Evolutionary conservation across 352 stramenopile genomes (phyloP).

Genomic region (Pythium phragmitis): DNA sequence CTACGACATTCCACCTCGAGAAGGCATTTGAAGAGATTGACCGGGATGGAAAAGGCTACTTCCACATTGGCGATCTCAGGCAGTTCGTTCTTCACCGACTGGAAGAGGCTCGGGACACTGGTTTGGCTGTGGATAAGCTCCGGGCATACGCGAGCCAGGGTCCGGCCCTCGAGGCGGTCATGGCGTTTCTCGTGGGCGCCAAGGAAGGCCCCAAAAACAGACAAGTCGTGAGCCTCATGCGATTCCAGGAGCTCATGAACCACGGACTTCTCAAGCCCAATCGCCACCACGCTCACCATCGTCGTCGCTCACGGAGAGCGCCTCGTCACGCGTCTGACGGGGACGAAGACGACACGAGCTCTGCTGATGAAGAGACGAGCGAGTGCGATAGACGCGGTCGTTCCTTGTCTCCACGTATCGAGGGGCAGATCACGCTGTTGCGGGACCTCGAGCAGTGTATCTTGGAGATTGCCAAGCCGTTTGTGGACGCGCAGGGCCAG

Average conservation of each 20-base stretch:
- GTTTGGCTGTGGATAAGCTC: slow-evolving; percentile 7
- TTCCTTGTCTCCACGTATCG: not conserved
- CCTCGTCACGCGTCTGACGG: not conserved
- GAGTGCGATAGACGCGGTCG: not conserved
- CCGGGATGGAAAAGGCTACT: slow-evolving; percentile 41
- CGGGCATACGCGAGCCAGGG: slow-evolving; percentile 10
- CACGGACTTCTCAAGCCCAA: not conserved
- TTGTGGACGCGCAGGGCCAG: slow-evolving; percentile 14
- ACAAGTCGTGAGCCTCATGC: slow-evolving; percentile 23
- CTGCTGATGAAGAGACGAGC: not conserved
- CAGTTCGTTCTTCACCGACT: slow-evolving; percentile 20
- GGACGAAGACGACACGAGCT: slow-evolving; percentile 6
- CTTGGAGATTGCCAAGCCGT: slow-evolving; percentile 14
- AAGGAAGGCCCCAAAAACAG: not conserved
- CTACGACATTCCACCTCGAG: slow-evolving; percentile 35
- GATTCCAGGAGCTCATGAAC: slow-evolving; percentile 26
- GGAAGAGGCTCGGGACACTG: not conserved
- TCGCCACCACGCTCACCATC: not conserved
- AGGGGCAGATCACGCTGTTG: slow-evolving; percentile 15
- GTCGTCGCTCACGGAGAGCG: not conserved
- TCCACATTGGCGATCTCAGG: slow-evolving; percentile 35
- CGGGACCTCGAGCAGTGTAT: slow-evolving; percentile 14
- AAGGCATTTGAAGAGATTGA: slow-evolving; percentile 39
- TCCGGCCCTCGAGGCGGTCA: slow-evolving; percentile 14
- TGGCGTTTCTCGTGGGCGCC: slow-evolving; percentile 7